Percentiles rank a stretch among this genome's conserved stretches.
Conservation (phyloP, 148 eudicot genomes). For the Nepenthes gracilis region DNA sequence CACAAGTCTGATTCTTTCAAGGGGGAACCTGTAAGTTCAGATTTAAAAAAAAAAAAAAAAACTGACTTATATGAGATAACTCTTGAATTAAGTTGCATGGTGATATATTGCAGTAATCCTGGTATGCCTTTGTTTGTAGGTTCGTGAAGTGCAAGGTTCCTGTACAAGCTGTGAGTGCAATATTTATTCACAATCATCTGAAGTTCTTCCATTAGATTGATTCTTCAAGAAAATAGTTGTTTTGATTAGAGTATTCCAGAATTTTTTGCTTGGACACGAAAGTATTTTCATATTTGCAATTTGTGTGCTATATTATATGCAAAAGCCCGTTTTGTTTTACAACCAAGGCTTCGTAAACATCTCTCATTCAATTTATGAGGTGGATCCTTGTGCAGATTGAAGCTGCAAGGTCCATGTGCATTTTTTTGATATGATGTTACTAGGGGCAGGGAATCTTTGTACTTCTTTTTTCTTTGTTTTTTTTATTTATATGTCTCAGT, state of each 20-base stretch:
- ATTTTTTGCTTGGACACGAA: not conserved
- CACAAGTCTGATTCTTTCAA: constrained; percentile 22
- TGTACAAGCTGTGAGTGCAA: constrained; percentile 33
- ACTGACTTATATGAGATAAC: not conserved
- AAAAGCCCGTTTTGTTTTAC: too few relatives aligned
- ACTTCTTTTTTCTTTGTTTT: too few relatives aligned
- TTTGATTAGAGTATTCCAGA: not conserved
- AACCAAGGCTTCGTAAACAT: too few relatives aligned
- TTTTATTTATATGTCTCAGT: too few relatives aligned
- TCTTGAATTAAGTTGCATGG: not conserved
- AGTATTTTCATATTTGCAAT: too few relatives aligned
- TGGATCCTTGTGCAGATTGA: too few relatives aligned
- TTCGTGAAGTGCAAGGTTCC: constrained; percentile 23
- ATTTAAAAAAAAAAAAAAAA: not conserved
- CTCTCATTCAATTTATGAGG: too few relatives aligned
- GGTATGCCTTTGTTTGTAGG: constrained; percentile 27
- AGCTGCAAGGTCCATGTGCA: too few relatives aligned
- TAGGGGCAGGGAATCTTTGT: too few relatives aligned
- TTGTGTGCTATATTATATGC: too few relatives aligned
- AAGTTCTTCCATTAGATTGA: not conserved
- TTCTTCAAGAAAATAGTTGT: not conserved
- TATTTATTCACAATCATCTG: not conserved
- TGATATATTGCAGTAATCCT: constrained; percentile 4
- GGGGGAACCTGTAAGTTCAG: constrained; percentile 28
- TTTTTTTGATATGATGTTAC: too few relatives aligned